Evolutionary conservation across 2,329 filamentous ascomycete genomes (phyloP), one percentile per base, ranked within the genome.

Genomic region (Cordyceps cateniannulata): DNA sequence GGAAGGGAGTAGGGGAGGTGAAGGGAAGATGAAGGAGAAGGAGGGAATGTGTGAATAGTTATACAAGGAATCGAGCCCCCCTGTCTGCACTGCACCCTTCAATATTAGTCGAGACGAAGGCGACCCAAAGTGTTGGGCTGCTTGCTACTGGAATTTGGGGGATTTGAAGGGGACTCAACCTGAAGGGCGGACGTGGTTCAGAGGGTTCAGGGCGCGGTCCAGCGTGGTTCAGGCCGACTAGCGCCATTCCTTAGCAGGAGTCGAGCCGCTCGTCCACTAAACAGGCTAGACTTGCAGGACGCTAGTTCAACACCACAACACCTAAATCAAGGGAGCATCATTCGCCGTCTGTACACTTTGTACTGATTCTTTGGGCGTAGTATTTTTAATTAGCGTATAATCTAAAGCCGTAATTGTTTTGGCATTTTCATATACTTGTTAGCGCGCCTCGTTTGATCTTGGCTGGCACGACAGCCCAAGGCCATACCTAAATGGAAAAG

Each of bases 1-100:
- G 49, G 40, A 20, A 10, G 10, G 29, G 32, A 35, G 32, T 35
- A 14, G 32, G 25, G 14, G 32, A 42, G 24, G 44, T 14, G 44
- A 25, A 25, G 2, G 44, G 14, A 25, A 16, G 18, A 3, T 18
- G 32, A 25, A 38, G 22, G 40, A 53, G 51, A 49, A 38, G 27
- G 57, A 59, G 57, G 45, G 45, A 59, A 52, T 25, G 57, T 59
- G 48, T 59, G 56, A 51, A 35, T 51, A 51, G 56, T 35, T 59
- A 51, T 51, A 59, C 32, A 29, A 48, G 54, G 32, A 49, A 47
- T 22, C 29, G 22, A 57, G 25, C 29, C 54, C 54, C 54, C 49
- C 29, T 51, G 44, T 35, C 32, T 35, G 32, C 6, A 32, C n/a
- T n/a, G n/a, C n/a, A n/a, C n/a, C n/a, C n/a, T n/a, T n/a, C n/a